Evolutionary conservation across 768 basidiomycete genomes (phyloP).

Genomic region (Jaapia argillacea): DNA sequence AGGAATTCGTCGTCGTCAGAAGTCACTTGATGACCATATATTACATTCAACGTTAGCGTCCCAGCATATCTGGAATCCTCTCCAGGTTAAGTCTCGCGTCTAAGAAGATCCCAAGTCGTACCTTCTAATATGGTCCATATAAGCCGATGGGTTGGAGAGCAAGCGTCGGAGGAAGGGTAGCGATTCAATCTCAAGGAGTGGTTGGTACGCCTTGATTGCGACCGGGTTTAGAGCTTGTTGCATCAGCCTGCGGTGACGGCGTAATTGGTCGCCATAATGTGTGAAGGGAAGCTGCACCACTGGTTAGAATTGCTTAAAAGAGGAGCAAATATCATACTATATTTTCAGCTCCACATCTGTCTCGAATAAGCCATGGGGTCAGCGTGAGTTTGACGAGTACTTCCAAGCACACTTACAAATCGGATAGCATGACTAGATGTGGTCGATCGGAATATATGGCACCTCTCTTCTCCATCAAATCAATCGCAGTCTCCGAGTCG

Average conservation of each 20-base stretch:
- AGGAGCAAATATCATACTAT: not conserved
- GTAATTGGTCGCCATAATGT: slow-evolving; percentile 49
- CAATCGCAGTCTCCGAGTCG: not conserved
- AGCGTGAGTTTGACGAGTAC: not conserved
- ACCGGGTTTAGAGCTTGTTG: slow-evolving; percentile 34
- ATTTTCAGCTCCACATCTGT: not conserved
- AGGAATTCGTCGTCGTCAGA: slow-evolving; percentile 14
- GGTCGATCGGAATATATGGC: slow-evolving; percentile 2
- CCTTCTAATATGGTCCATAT: slow-evolving; percentile 14
- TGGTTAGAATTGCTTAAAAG: not conserved
- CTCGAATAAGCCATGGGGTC: not conserved
- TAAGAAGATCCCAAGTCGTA: slow-evolving; percentile 1
- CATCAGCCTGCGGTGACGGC: slow-evolving; percentile 58
- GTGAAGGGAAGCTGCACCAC: slow-evolving; percentile 47
- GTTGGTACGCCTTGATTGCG: slow-evolving; percentile 10
- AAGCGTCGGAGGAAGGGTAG: slow-evolving; percentile 10
- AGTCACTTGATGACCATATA: slow-evolving; percentile 13
- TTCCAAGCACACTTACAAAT: not conserved
- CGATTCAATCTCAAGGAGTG: slow-evolving; percentile 10
- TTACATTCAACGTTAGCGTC: slow-evolving; percentile 5
- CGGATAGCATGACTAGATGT: not conserved
- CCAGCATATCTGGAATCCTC: slow-evolving; percentile 4
- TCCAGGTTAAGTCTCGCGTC: not conserved
- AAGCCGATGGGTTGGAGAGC: slow-evolving; percentile 9
- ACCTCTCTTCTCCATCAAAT: slow-evolving; percentile 1